Evolutionary conservation across 768 basidiomycete species (phyloP), one percentile per base, ranked within the genome.

Genomic region (Mycena latifolia): DNA sequence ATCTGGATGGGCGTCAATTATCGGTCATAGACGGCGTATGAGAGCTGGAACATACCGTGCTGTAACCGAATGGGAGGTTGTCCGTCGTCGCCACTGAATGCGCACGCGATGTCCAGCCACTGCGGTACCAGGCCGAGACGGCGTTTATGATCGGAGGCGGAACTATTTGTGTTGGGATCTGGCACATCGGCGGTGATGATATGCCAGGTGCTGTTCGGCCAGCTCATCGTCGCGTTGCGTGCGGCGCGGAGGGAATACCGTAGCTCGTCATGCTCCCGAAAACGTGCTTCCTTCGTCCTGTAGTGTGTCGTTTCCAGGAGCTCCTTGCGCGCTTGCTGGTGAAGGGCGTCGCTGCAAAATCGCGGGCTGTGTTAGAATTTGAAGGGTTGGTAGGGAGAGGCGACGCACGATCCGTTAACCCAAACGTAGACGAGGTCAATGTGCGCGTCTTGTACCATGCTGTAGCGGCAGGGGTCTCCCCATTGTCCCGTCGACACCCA

Each of bases 51-150:
- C 27, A 71, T 69, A 69, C 79, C 79, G 56, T 80, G 79, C n/a
- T 73, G 69, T 43, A 80, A 50, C 11, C 70, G 69, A 17, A 81
- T 72, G 25, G 71, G 73, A 9, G 71, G 63, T 29, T 41, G 68
- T 7, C 51, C 60, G 54, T 47, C 75, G 67, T 56, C 77, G 76
- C 77, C 75, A 73, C 39, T 41, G 43, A 18, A 66, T 31, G 39
- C 60, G 29, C 69, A 61, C 22, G 56, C 48, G 35, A 77, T 63
- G 25, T 79, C 72, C 14, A 81, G 74, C 81, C 81, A 83, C 55
- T 79, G 81, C 8, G 82, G 82, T 5, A 80, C 70, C 47, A 81
- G 77, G 10, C 80, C 80, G 3, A 80, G 71, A 31, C 79, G 68
- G 67, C 73, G 69, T 14, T 17, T n/a, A 18, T 31, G 20, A 22